Base-by-base conservation (phyloP, 768 basidiomycete species). In the Boletus rubroflammeus region DNA sequence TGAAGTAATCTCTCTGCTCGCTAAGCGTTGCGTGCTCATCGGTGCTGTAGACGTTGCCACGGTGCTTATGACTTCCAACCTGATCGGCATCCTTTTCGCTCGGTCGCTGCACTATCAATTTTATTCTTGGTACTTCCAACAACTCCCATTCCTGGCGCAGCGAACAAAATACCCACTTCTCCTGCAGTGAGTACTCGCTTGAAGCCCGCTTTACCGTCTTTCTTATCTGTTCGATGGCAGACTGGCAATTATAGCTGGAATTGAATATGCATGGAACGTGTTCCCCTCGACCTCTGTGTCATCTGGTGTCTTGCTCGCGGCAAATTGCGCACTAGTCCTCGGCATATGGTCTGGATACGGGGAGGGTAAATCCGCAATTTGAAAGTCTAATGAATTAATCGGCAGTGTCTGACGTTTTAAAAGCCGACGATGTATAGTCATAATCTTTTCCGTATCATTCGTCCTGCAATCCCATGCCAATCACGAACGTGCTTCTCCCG, bases 91-190 rank as follows among this genome's bases (percentile, higher is more conserved):
- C 34, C 58, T 90, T 7, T 97, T 91, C 67, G 92, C 97, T 21
- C 84, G 97, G 19, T 98, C 96, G 10, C 74, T 99, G 41, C 97
- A 99, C 67, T 98, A 98, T 67, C 97, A 99, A 62, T 99, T 99
- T 72, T 97, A 97, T 69, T 86, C 90, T 6, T 99, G 97, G 97
- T 98, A 98, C 67, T 91, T 88, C 10, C 87, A 90, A 53, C 92
- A 95, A 62, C 69, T 96, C 32, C 93, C 96, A 1, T 86, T 95
- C 65, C 70, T 98, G 28, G 75, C 82, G 4, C 94, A 85, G 80
- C 83, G 83, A 66, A 86, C 88, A 5, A 77, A 72, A 49, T 89
- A 82, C 67, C 87, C 88, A 15, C 45, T 80, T 14, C 28, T 73
- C 26, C 17, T 88, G 35, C 88, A 83, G 91, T 90, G 64, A 56